Conservation (phyloP, 768 basidiomycete species). For the Leccinum imitatum region DNA sequence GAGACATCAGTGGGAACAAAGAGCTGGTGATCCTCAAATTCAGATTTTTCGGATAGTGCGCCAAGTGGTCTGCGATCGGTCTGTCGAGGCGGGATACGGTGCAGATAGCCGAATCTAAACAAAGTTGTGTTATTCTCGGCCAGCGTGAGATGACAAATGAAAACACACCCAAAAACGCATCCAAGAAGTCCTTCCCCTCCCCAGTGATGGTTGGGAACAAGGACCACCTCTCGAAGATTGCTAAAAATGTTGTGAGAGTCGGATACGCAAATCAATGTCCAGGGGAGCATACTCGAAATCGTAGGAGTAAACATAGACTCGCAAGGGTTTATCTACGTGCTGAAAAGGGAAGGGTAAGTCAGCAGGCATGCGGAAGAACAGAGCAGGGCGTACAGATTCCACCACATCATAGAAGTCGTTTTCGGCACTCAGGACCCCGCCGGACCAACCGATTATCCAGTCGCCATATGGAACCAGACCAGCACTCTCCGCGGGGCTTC, state of each 20-base stretch:
- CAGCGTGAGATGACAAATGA: neutral
- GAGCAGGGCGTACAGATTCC: conserved; percentile 64
- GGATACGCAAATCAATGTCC: neutral
- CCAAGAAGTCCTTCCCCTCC: conserved; percentile 95
- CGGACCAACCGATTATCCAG: conserved; percentile 88
- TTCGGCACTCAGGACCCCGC: conserved; percentile 87
- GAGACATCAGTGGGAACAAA: conserved; percentile 71
- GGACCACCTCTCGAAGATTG: conserved; percentile 86
- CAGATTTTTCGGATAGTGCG: conserved; percentile 50
- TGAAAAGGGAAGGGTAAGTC: conserved; percentile 32
- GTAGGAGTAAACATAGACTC: conserved; percentile 95
- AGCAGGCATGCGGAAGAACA: conserved; percentile 2
- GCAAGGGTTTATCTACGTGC: conserved; percentile 92
- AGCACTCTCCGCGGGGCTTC: conserved; percentile 93
- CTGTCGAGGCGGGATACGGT: conserved; percentile 85
- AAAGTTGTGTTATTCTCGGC: conserved; percentile 6
- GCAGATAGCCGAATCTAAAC: conserved; percentile 81
- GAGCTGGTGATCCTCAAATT: conserved; percentile 61
- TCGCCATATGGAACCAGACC: conserved; percentile 90
- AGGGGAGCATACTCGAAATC: conserved; percentile 81
- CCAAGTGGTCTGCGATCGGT: conserved; percentile 56
- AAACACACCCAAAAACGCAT: conserved; percentile 87
- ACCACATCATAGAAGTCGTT: conserved; percentile 96
- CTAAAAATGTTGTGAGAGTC: conserved; percentile 40
- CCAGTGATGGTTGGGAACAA: conserved; percentile 97